These are phyloP conservation scores for Xylariaceae sp. DNA, from an alignment of 2,329 filamentous ascomycete genomes.

Conservation along the genomic window DNA sequence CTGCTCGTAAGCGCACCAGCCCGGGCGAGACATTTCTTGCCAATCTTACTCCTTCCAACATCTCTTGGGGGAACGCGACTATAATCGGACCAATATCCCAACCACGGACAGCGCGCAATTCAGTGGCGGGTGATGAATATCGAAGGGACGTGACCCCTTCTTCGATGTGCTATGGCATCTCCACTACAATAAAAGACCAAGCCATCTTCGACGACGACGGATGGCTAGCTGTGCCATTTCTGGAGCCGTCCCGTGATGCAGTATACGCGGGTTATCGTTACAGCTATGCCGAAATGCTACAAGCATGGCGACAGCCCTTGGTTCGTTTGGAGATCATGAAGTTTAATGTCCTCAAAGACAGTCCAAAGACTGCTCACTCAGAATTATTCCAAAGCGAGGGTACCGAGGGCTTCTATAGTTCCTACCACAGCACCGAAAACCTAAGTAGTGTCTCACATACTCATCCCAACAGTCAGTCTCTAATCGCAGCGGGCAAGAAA, in stretches of 20 bases:
- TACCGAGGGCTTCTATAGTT: constrained; percentile 35
- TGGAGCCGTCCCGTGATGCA: constrained; percentile 45
- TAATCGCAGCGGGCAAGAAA: constrained; percentile 53
- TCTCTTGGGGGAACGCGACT: constrained; percentile 46
- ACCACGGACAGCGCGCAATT: constrained; percentile 44
- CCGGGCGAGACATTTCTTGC: constrained; percentile 56
- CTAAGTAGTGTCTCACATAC: constrained; percentile 32
- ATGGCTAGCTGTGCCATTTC: constrained; percentile 54
- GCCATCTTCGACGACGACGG: constrained; percentile 64
- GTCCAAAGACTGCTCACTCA: constrained; percentile 30
- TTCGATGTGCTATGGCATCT: constrained; percentile 47
- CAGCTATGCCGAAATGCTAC: constrained; percentile 62
- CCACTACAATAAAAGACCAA: constrained; percentile 54
- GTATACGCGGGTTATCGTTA: constrained; percentile 57
- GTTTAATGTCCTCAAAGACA: constrained; percentile 57
- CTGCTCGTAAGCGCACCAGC: constrained; percentile 50
- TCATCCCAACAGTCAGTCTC: constrained; percentile 40
- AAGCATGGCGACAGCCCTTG: constrained; percentile 59
- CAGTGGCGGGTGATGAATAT: constrained; percentile 50
- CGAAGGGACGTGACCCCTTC: constrained; percentile 42
- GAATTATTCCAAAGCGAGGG: constrained; percentile 21
- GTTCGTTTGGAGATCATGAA: constrained; percentile 62
- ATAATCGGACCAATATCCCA: constrained; percentile 39
- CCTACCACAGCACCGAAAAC: constrained; percentile 32
- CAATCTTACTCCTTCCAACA: constrained; percentile 48